These are phyloP conservation scores for Massarina eburnea DNA, from an alignment of 2,329 filamentous ascomycete genomes.

Conservation along the genomic window DNA sequence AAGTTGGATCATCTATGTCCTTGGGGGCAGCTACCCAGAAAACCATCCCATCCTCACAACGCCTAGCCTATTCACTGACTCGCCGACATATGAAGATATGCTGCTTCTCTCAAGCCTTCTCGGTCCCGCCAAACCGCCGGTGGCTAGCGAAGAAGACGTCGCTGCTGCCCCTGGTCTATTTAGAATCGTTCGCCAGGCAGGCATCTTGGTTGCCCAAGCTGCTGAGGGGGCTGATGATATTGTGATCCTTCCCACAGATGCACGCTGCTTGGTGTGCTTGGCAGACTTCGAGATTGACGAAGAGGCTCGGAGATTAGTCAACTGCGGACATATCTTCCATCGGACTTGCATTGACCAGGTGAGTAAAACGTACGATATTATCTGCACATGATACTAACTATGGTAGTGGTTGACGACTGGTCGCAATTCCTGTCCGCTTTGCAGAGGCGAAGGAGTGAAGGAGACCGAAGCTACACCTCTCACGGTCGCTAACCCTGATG, in stretches of 20 bases:
- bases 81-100: slow-evolving; percentile 73
- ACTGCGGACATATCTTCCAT: slow-evolving; percentile 69
- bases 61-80: slow-evolving; percentile 69
- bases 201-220: slow-evolving; percentile 52
- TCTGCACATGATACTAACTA: slow-evolving; percentile 10
- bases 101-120: slow-evolving; percentile 67
- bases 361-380: slow-evolving; percentile 24
- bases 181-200: slow-evolving; percentile 49
- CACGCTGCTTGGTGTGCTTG: slow-evolving; percentile 68
- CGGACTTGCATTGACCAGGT: slow-evolving; percentile 71
- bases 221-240: slow-evolving; percentile 40
- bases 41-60: slow-evolving; percentile 71
- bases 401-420: slow-evolving; percentile 67
- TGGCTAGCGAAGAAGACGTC: slow-evolving; percentile 66
- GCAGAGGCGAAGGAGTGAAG: slow-evolving; percentile 60
- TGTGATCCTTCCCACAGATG: slow-evolving; percentile 34
- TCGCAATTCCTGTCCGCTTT: slow-evolving; percentile 65
- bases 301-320: slow-evolving; percentile 61
- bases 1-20: slow-evolving; percentile 73
- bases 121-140: slow-evolving; percentile 68
- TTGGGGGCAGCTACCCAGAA: slow-evolving; percentile 69
- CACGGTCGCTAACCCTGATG: slow-evolving; percentile 3
- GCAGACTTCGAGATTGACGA: slow-evolving; percentile 66
- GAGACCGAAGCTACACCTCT: slow-evolving; percentile 40
- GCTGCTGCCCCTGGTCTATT: slow-evolving; percentile 64